Base-by-base conservation (phyloP, 1,284 basidiomycete genomes). In the Fistulinella cinereoalba region DNA sequence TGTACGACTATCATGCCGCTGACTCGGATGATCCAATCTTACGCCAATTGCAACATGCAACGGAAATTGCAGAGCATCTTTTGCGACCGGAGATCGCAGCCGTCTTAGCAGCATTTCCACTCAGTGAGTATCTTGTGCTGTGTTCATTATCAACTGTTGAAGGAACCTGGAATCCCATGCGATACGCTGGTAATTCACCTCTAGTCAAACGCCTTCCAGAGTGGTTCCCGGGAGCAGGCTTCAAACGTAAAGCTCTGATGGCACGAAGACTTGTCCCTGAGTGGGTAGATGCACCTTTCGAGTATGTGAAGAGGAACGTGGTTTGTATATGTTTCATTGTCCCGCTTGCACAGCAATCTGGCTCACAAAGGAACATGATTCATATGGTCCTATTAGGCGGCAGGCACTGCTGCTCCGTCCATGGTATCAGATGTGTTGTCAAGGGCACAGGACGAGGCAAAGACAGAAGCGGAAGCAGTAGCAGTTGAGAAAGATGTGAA, bases 151-250 rank as follows among this genome's bases (percentile, higher is more conserved):
- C 16, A 38, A 22, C 6, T n/a, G 28, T 19, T 9, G n/a, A n/a
- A n/a, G n/a, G n/a, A n/a, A n/a, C n/a, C n/a, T n/a, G n/a, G n/a
- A n/a, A n/a, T n/a, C n/a, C n/a, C n/a, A 16, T 36, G 19, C 4
- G 19, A n/a, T 12, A 9, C 11, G 19, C 32, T 47, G 9, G 28
- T 19, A 37, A 19, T 25, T 19, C 6, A 13, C 41, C 27, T 12
- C 22, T 6, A 58, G 60, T 62, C 15, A 47, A 22, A 28, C 8
- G 53, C 21, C 36, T 64, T 43, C 58, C 60, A 6, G 21, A 45
- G 4, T 60, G 60, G 62, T 49, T 60, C 9, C 60, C 58, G 31
- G 61, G 58, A 7, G 50, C 55, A 13, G 16, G 38, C 6, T 53
- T 62, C 44, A 49, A 61, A 16, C 48, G 48, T 12, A 41, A 8